phyloP scores from a whole-genome alignment of 2,329 filamentous ascomycete genomes.

The Rhexocercosporidium sp. region DNA sequence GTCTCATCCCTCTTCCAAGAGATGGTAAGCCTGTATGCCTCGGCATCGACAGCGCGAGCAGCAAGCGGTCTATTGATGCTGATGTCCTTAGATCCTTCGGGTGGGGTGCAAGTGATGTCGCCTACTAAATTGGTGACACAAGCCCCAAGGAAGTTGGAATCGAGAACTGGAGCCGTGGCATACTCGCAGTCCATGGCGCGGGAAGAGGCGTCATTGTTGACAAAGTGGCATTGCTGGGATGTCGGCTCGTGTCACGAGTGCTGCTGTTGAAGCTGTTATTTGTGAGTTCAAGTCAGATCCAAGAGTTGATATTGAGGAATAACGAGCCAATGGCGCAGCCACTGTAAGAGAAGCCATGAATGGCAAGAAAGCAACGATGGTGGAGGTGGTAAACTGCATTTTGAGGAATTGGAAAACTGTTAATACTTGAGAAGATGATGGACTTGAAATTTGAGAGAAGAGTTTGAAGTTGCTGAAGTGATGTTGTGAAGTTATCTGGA shows the following conservation, averaged over 20 bases:
- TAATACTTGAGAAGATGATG: not conserved
- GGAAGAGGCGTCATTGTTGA: not conserved
- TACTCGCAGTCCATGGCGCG: constrained; percentile 5
- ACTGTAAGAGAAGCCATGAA: not conserved
- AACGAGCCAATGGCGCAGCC: not conserved
- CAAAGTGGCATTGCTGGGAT: constrained; percentile 4
- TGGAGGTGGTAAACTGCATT: constrained; percentile 2
- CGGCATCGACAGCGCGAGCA: not conserved
- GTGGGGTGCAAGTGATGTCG: not conserved
- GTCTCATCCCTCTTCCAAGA: not conserved
- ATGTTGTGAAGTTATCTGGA: not conserved
- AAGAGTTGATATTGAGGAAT: not conserved
- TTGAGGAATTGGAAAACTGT: not conserved
- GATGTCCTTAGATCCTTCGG: constrained; percentile 1
- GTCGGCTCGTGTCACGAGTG: not conserved
- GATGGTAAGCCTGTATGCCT: constrained; percentile 2
- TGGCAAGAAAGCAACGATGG: constrained; percentile 1
- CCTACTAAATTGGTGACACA: not conserved
- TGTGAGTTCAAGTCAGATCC: not conserved
- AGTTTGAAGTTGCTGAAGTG: not conserved
- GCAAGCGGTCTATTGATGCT: not conserved
- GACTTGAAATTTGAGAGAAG: not conserved
- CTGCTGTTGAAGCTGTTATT: not conserved
- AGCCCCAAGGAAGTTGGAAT: not conserved
- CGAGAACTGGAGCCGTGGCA: not conserved